Evolutionary conservation across 768 basidiomycete species (phyloP), one percentile per base, ranked within the genome.

Genomic region (Xerocomellus intermedius): DNA sequence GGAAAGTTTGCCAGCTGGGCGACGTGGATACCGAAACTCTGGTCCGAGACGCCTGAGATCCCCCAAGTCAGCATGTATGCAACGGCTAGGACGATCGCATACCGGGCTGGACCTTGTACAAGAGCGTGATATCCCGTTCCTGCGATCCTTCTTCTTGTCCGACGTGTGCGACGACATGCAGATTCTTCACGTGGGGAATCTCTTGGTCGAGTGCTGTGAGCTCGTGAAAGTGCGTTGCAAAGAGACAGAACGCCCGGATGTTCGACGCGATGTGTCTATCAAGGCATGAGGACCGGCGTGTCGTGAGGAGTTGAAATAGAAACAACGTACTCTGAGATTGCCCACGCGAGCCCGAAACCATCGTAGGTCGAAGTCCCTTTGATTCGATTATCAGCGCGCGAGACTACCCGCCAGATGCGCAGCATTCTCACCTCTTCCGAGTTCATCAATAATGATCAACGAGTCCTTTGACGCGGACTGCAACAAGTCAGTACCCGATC

Each of bases 141-240:
- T 80, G 76, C 13, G 69, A 70, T 1, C 68, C 68, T 5, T 77
- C 73, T 5, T 77, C 74, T 42, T 79, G 72, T 17, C 82, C 78
- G 16, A 98, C 94, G 63, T 97, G 91, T 5, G 97, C 96, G 14
- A 94, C 91, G 48, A 98, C 96, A 66, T 98, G 95, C 32, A 98
- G 71, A 69, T 98, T 99, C 71, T 91, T 91, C 50, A 99, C 94
- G 58, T 94, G 89, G 0, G 80, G 57, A 21, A 94, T 77, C 68
- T 94, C 83, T 72, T 96, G 89, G 59, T 94, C 89, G 21, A 99
- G 80, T 0, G 89, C 86, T 0, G 97, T 98, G 35, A 99, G 79
- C 68, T 99, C 97, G 71, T 98, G 96, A 74, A 98, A 99, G 69
- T 98, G 96, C 0, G 97, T 97, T 0, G 97, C 96, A 65, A 99